Evolutionary conservation across 352 stramenopile species (phyloP), one percentile per base, ranked within the genome.

Genomic region (Plasmopara viticola): DNA sequence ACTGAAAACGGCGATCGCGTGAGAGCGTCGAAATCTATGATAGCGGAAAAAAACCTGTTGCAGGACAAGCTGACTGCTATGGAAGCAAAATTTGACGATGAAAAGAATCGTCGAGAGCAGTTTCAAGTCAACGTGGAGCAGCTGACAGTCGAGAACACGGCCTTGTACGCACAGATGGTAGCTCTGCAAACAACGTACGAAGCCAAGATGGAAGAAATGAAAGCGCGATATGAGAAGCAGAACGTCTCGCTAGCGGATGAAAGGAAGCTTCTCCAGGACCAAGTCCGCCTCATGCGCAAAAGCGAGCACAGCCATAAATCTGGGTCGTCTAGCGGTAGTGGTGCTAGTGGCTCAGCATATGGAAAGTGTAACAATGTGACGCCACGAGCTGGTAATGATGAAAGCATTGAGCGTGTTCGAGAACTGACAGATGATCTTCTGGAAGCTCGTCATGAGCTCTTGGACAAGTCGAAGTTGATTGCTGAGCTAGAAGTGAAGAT

Each of bases 101-200:
- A 94, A 45, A 90, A 90, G 60, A 62, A 72, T 9, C 80, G 81
- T 1, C 72, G 81, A 15, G 81, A 94, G 57, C 78, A 94, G 45
- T 94, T 94, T 53, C 78, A 94, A 57, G 77, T 94, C n/a, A 83
- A 86, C 29, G 75, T 90, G 9, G 79, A 94, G 60, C 84, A 94
- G 50, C 52, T 94, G 12, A 89, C 81, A 2, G 78, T 89, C 15
- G 84, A 94, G 42, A 95, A 92, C 51, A 93, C 79, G 8, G 80
- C 84, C 5, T 41, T 93, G 55, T 90, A 95, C 44, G 83, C 82
- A 9, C 82, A 92, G 58, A 91, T 95, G 84, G 79, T 91, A 28
- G 81, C 82, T 35, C 30, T 92, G 20, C 80, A 93, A 62, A 86
- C 80, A 6, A 88, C 78, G 0, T 76, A 90, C 44, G 80, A 90